Conservation (phyloP, 192 early-diverging fungal genomes). For the Mortierella hygrophila region DNA sequence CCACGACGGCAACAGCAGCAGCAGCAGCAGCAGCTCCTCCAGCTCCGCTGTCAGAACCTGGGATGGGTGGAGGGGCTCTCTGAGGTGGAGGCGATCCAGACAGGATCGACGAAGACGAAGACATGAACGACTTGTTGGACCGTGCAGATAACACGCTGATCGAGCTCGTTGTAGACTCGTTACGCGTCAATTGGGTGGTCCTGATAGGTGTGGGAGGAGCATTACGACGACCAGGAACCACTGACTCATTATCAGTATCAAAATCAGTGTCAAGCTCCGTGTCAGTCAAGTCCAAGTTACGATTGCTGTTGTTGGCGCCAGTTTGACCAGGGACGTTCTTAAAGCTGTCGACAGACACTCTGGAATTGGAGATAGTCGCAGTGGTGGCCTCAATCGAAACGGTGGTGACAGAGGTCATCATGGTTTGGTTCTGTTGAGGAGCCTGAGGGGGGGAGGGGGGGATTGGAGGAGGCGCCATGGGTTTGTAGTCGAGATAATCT, state of each 20-base stretch:
- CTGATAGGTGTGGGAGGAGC: constrained; percentile 7
- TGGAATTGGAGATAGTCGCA: constrained; percentile 32
- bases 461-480: constrained; percentile 29
- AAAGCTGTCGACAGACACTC: constrained; percentile 49
- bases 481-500: constrained; percentile 17
- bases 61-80: constrained; percentile 46
- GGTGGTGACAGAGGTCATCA: constrained; percentile 40
- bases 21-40: background rate
- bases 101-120: constrained; percentile 24
- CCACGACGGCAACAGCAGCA: background rate
- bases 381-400: constrained; percentile 50
- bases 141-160: constrained; percentile 22
- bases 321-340: constrained; percentile 41
- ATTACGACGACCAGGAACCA: background rate
- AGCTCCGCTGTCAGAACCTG: background rate
- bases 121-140: constrained; percentile 30
- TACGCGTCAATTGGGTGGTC: constrained; percentile 26
- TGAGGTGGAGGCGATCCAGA: constrained; percentile 46
- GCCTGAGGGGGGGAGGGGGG: constrained; percentile 30
- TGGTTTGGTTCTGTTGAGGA: constrained; percentile 7
- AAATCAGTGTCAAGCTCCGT: constrained; percentile 30
- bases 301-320: background rate
- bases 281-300: background rate
- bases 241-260: constrained; percentile 40
- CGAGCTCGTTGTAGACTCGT: constrained; percentile 38